Base-by-base conservation (phyloP, 495 filamentous ascomycete genomes). In the Penicillium malachiteum region DNA sequence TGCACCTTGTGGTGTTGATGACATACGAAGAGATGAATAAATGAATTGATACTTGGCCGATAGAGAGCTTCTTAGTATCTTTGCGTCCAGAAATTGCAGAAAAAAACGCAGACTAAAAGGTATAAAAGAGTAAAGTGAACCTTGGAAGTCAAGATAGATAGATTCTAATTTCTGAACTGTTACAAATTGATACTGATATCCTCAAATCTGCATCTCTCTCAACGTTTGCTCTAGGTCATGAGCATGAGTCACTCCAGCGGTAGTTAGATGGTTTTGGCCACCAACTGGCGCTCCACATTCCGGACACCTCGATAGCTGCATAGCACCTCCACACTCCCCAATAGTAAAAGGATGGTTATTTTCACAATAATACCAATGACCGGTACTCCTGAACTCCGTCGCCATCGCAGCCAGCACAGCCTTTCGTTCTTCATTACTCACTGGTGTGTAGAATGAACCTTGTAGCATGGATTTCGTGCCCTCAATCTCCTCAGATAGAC, bases 291-390 rank as follows among this genome's bases (percentile, higher is more conserved):
- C 9, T 17, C 50, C 50, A 45, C 50, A 53, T 11, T 45, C 50
- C 18, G 50, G 50, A 21, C 50, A 53, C 11, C 26, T 44, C 10
- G 50, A 38, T 21, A 44, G 16, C 17, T 63, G 35, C 57, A 63
- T 60, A 35, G 57, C 53, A 49, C 49, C 53, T 21, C 60, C 57
- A 16, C 60, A 60, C 18, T 60, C 60, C 31, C 60, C 50, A 41
- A 63, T 57, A 4, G 60, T 54, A 53, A 55, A 47, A 12, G 54
- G 57, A 50, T 63, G 57, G 18, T 57, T 57, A 13, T 63, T 63
- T 7, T 43, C 43, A 16, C 53, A 60, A 33, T 63, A 57, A 34
- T 63, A 63, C 57, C 53, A 63, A 40, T 63, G 60, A 8, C 60
- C 50, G 41, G 60, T 52, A 11, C 38, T 34, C 10, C 11, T n/a